Evolutionary conservation across 805 yeast genomes (phyloP), one percentile per base, ranked within the genome.

Genomic region (Saccharomycopsis sp.): DNA sequence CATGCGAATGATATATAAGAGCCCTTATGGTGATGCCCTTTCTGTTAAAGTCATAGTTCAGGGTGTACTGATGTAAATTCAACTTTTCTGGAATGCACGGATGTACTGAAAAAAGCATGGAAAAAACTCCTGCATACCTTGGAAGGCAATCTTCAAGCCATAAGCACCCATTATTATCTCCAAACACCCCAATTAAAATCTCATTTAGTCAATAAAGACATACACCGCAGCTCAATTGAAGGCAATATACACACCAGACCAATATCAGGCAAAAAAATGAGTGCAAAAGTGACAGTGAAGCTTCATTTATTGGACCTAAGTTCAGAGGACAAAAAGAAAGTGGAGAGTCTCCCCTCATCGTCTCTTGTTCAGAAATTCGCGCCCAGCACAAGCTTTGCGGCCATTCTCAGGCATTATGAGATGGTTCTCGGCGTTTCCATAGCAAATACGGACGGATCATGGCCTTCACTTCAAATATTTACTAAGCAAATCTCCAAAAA

Each of bases 381-480:
- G 12, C 29, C n/a, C 5, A 41, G 20, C 29, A 38, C 56, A 15
- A 38, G 50, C 2, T 38, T 53, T 53, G 49, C 24, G 25, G 25
- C 24, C 19, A 63, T 67, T 34, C 54, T 69, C 17, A 24, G 53
- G 29, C 55, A 56, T 25, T 66, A 64, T 55, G 68, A 66, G 47
- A 19, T 7, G 2, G 14, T 44, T 0, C 25, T 58, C 5, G 58
- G 61, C 1, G 14, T 63, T 9, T 17, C 52, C 3, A 23, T 67
- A 0, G 25, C 64, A 19, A 56, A 42, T 3, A 62, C 64, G 3
- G 52, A 22, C 58, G 2, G 38, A 9, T 53, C 22, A 47, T n/a
- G 34, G 24, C 38, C 47, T 20, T 35, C 52, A 35, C 25, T 47
- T 35, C 47, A 9, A 44, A 3, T 44, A 8, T 44, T 44, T 17